These are phyloP conservation scores for Pyricularia sp. DNA, from an alignment of 2,329 filamentous ascomycete genomes.

Conservation along the genomic window DNA sequence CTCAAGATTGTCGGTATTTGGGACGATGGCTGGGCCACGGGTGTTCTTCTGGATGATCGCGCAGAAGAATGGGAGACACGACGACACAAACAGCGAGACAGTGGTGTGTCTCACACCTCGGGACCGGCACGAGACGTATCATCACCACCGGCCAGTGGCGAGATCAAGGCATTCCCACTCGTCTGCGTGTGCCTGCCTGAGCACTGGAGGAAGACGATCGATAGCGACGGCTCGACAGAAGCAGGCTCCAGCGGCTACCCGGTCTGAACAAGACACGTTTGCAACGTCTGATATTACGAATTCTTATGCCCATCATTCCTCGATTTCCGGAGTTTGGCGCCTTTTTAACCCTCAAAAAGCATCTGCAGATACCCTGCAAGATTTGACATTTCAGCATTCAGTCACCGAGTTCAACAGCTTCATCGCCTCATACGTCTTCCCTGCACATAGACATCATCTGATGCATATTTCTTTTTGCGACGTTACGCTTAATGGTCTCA, in stretches of 20 bases:
- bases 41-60: constrained; percentile 69
- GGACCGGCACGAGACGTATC: constrained; percentile 38
- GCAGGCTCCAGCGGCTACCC: constrained; percentile 39
- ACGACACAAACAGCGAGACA: constrained; percentile 75
- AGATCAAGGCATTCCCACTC: constrained; percentile 96
- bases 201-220: constrained; percentile 95
- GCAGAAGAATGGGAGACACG: constrained; percentile 84
- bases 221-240: constrained; percentile 70
- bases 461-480: constrained; percentile 18
- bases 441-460: constrained; percentile 20
- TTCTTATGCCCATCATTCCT: constrained; percentile 16
- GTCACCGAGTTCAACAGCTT: constrained; percentile 4
- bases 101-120: constrained; percentile 80
- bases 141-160: constrained; percentile 60
- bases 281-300: constrained; percentile 15
- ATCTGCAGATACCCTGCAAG: neutral
- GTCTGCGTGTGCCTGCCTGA: constrained; percentile 93
- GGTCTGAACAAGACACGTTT: constrained; percentile 12
- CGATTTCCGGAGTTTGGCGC: constrained; percentile 18
- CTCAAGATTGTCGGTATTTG: constrained; percentile 96
- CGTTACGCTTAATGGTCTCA: constrained; percentile 24
- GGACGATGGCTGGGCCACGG: constrained; percentile 98
- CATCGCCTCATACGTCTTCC: constrained; percentile 9
- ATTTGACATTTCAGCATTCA: neutral
- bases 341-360: neutral